Evolutionary conservation across 495 filamentous ascomycete species (phyloP).

Genomic region (Penicillium coffeae): DNA sequence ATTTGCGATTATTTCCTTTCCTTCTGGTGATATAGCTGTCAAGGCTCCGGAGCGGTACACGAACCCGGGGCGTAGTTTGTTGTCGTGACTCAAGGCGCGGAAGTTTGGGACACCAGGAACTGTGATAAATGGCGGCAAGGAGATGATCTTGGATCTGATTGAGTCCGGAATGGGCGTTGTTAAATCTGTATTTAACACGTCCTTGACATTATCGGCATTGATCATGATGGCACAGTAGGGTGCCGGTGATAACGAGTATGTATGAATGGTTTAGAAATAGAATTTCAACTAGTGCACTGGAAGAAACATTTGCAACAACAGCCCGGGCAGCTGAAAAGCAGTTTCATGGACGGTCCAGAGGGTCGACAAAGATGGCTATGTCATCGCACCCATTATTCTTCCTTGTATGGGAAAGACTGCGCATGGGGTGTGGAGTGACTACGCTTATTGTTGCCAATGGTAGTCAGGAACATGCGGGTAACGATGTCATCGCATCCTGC

Average conservation of each 20-base stretch:
- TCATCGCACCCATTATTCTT: constrained; percentile 12
- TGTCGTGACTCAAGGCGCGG: constrained; percentile 50
- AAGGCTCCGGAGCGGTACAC: constrained; percentile 53
- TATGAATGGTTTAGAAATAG: too few relatives aligned
- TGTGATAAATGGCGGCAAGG: constrained; percentile 49
- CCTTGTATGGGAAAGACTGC: background rate
- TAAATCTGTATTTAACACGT: constrained; percentile 30
- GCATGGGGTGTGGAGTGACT: background rate
- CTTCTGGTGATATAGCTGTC: constrained; percentile 44
- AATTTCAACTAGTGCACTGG: too few relatives aligned
- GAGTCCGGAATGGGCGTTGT: constrained; percentile 20
- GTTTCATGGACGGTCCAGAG: too few relatives aligned
- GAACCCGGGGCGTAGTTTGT: constrained; percentile 36
- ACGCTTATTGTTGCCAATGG: constrained; percentile 2
- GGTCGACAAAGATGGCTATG: constrained; percentile 3
- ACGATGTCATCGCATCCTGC: constrained; percentile 10
- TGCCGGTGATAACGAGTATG: too few relatives aligned
- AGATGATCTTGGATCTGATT: constrained; percentile 24
- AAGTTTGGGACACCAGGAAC: constrained; percentile 50
- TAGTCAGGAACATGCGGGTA: constrained; percentile 5
- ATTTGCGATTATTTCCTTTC: constrained; percentile 42
- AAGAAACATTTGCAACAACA: background rate
- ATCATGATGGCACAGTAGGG: constrained; percentile 12
- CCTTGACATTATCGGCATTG: constrained; percentile 13
- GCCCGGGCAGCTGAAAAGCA: too few relatives aligned